A percentile compares a stretch with the other conserved stretches of the same genome.
These are phyloP conservation scores for Aureobasidium zeae DNA, from an alignment of 2,329 filamentous ascomycete genomes.

Conservation along the genomic window DNA sequence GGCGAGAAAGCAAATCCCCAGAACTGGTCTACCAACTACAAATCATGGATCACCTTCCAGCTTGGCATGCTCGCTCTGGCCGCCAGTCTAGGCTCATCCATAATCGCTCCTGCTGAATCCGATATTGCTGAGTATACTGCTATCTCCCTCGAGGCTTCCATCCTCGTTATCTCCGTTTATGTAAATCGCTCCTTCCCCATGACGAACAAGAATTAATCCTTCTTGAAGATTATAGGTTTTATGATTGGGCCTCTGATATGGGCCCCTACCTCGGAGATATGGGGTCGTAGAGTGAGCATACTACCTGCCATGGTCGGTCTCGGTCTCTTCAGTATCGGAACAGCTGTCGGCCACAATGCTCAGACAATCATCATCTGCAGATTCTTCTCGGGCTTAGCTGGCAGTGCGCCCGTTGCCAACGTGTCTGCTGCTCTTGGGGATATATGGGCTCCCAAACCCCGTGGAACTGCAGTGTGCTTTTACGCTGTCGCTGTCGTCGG, in stretches of 20 bases:
- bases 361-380: conserved; percentile 33
- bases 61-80: conserved; percentile 43
- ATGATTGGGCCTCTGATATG: conserved; percentile 22
- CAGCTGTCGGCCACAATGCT: conserved; percentile 33
- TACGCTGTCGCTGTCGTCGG: conserved; percentile 34
- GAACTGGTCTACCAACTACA: conserved; percentile 38
- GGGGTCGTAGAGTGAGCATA: conserved; percentile 38
- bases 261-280: conserved; percentile 39
- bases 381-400: conserved; percentile 40
- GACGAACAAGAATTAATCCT: conserved; percentile 6
- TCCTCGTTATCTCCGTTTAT: conserved; percentile 41
- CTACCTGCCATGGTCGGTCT: conserved; percentile 36
- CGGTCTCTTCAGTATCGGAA: conserved; percentile 39
- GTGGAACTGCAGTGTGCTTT: conserved; percentile 33
- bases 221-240: conserved; percentile 11
- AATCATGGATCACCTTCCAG: conserved; percentile 41
- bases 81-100: conserved; percentile 42
- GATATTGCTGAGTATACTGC: conserved; percentile 36
- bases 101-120: conserved; percentile 40
- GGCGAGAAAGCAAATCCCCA: conserved; percentile 52
- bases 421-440: conserved; percentile 38
- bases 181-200: no score
- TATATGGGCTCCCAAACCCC: conserved; percentile 31
- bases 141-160: conserved; percentile 36
- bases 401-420: conserved; percentile 35